Evolutionary conservation across 164 flowering plant genomes (phyloP).

Genomic region (Stephania japonica): DNA sequence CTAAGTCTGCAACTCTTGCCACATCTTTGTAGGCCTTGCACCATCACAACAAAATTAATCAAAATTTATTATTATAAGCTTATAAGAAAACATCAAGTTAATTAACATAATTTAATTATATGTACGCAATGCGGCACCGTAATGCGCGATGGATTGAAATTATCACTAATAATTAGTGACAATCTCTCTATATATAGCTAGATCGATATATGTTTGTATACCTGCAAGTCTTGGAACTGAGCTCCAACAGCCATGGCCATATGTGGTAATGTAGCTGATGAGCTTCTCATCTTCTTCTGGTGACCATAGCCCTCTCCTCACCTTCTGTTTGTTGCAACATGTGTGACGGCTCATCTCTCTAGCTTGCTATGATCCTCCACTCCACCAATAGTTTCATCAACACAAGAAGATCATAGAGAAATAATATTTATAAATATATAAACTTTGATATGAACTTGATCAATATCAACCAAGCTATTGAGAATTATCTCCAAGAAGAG

Average conservation of each 20-base stretch:
- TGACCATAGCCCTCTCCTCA: constrained; percentile 84
- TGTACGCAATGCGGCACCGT: no score
- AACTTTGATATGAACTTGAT: not conserved
- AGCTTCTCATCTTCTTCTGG: constrained; percentile 94
- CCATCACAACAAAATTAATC: not conserved
- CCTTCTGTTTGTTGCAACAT: constrained; percentile 87
- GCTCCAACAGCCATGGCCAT: constrained; percentile 92
- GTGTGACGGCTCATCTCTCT: constrained; percentile 74
- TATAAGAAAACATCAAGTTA: no score
- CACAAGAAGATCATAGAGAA: not conserved
- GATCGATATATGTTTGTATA: constrained; percentile 4
- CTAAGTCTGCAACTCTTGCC: constrained; percentile 91
- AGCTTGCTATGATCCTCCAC: not conserved
- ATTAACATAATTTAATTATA: no score
- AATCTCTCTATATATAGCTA: no score
- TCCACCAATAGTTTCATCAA: no score
- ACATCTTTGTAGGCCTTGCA: constrained; percentile 76
- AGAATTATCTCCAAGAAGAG: not conserved
- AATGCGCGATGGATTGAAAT: no score
- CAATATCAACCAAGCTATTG: not conserved
- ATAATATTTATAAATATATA: not conserved
- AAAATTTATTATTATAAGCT: not conserved
- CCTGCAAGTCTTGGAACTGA: constrained; percentile 82
- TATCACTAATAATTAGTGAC: no score
- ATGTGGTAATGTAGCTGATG: constrained; percentile 61